Evolutionary conservation across 805 yeast species (phyloP), one percentile per base, ranked within the genome.

Genomic region (Geotrichum ghanense): DNA sequence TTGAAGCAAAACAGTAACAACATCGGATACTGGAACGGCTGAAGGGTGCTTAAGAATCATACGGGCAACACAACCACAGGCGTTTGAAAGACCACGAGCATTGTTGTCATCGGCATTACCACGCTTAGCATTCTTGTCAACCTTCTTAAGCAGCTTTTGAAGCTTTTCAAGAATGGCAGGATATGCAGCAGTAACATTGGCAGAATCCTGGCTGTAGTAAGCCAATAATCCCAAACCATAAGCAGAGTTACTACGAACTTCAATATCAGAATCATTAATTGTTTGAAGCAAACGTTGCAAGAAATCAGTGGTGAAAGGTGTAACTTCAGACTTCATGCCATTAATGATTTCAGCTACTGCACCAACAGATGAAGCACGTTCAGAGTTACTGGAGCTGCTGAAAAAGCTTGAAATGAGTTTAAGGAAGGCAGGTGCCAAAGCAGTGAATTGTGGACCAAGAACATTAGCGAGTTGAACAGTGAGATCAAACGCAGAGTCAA

Each of bases 51-150:
- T 81, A 63, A 85, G 69, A 12, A 84, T 76, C 84, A 92, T 74
- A 67, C 98, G 79, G 16, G 95, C 89, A 48, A 89, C 95, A 75
- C 97, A 92, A 41, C 98, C 98, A 65, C 92, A 83, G 3, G 95
- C 95, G 65, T 92, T 92, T 50, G 97, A 96, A 55, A 77, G 78
- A 3, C 94, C 79, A 69, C 95, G 76, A 67, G 81, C 81, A 56
- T 85, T 76, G 50, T 78, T 82, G 53, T 87, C 95, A 63, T 83
- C 90, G 54, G 82, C 94, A 51, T 78, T 83, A 43, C 56, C 56
- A 22, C 64, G 52, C 43, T 54, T 49, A 48, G 77, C 81, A 67
- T 83, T 83, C 64, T 76, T 79, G 63, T 84, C 86, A 50, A 87
- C 88, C 64, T 82, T 83, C 65, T 76, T 78, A 60, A 92, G 72